These are phyloP conservation scores for Termitomyces sp. DNA, from an alignment of 768 basidiomycete species.

Conservation along the genomic window DNA sequence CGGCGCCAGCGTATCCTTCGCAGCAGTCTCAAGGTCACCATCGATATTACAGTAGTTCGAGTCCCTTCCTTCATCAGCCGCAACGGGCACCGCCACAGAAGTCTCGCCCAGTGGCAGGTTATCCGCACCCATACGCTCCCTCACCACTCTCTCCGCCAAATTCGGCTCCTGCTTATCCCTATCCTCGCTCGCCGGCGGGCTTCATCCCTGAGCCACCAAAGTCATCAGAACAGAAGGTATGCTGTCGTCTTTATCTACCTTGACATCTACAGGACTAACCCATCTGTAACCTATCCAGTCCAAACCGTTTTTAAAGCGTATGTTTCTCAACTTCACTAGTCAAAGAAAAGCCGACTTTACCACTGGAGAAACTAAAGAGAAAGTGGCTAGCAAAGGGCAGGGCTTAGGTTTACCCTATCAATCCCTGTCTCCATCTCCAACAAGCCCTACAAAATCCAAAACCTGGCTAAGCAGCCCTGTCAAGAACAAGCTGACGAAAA, in stretches of 20 bases:
- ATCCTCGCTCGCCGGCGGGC: not conserved
- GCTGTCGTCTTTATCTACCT: not conserved
- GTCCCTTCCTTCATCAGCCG: not conserved
- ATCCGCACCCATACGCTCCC: not conserved
- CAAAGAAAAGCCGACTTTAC: not conserved
- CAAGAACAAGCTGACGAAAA: not conserved
- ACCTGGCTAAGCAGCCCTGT: not conserved
- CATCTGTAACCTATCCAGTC: not conserved
- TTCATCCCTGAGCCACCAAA: not conserved
- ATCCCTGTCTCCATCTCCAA: not conserved
- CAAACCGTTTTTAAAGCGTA: not conserved
- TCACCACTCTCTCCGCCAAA: constrained; percentile 4
- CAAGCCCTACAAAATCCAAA: not conserved
- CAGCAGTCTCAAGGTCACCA: not conserved
- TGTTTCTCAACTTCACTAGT: not conserved
- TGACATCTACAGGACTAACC: not conserved
- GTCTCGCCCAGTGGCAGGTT: not conserved
- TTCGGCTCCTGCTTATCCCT: constrained; percentile 4
- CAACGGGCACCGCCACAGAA: not conserved
- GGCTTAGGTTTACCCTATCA: not conserved
- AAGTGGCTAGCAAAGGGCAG: not conserved
- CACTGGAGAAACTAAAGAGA: not conserved
- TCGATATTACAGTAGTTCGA: not conserved
- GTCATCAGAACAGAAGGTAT: not conserved
- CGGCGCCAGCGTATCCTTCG: not conserved